Base-by-base conservation (phyloP, 305 asterid species). In the Petunia hybrid region DNA sequence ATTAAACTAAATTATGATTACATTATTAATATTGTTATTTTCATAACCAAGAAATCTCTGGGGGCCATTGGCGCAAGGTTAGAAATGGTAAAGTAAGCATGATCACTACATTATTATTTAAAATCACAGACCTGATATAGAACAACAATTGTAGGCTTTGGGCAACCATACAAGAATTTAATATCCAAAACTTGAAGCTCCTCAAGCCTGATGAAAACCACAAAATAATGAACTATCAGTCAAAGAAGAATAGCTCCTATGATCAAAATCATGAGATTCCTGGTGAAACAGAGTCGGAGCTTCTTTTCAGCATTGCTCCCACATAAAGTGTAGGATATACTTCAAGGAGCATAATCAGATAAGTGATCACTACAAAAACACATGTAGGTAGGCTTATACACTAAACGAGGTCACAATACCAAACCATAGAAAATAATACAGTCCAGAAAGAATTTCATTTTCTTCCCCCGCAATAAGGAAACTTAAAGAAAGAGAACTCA, bases 151-250 rank as follows among this genome's bases (percentile, higher is more conserved):
- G 98, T 94, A 43, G 98, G 98, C 90, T 90, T 93, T 38, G 92
- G 88, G 84, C 98, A 93, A 83, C 98, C 97, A 79, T 91, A 92
- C 79, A 94, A 89, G 86, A 94, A 94, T 85, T 94, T 94, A 87
- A 94, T 93, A 88, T 94, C 98, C 93, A 94, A 85, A 86, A 94
- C 98, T 82, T 94, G 98, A 84, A 94, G 97, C 87, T 94, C 98
- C 90, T 94, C 97, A 42, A 94, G 97, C 93, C 97, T 94, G 93
- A 74, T 80, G 62, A 82, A 63, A 81, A 42, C 71, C 48, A 77
- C 61, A 40, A 77, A 22, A 22, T 22, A 22, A 85, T 67, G 57
- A 74, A 51, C 78, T 36, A 74, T 36, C 46, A 3, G 62, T 74
- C 36, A 53, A 74, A 53, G 64, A 74, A 74, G 48, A 69, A 74